Percentiles rank a stretch among this genome's conserved stretches.
These are phyloP conservation scores for Sporobolus alterniflorus DNA, from an alignment of 202 grass and related monocot genomes.

Conservation along the genomic window DNA sequence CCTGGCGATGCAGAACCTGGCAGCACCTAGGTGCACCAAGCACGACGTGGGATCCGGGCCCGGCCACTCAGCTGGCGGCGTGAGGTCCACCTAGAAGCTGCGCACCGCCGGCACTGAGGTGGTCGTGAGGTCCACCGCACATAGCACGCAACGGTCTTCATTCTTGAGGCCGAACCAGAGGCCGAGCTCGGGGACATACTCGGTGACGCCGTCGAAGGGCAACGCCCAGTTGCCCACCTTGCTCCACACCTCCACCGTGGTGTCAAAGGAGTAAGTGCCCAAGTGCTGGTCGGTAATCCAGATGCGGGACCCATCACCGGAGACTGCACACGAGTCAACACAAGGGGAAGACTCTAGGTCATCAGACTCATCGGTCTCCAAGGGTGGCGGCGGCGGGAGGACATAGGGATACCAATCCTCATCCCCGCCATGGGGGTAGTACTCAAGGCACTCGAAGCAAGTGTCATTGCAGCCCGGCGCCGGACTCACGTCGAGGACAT, in stretches of 20 bases:
- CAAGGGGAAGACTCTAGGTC: neutral
- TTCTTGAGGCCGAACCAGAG: neutral
- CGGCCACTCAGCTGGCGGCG: neutral
- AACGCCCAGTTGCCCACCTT: neutral
- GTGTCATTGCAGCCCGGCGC: neutral
- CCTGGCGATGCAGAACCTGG: neutral
- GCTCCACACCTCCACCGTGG: neutral
- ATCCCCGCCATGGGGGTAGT: neutral
- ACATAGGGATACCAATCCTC: neutral
- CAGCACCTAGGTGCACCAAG: neutral
- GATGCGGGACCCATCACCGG: neutral
- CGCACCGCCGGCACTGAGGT: no score
- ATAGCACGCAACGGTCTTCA: neutral
- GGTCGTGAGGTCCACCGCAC: neutral
- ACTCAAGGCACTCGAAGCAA: neutral
- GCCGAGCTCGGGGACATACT: neutral
- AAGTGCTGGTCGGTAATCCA: neutral
- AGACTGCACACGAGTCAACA: neutral
- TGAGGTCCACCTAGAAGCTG: no score
- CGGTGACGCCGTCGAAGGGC: neutral
- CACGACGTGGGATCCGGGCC: neutral
- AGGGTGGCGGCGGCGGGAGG: neutral
- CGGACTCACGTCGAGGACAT: neutral
- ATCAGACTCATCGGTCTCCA: no score
- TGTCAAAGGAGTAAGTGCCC: neutral